Base-by-base conservation (phyloP, 106 monocot species). In the Chionographis japonica region DNA sequence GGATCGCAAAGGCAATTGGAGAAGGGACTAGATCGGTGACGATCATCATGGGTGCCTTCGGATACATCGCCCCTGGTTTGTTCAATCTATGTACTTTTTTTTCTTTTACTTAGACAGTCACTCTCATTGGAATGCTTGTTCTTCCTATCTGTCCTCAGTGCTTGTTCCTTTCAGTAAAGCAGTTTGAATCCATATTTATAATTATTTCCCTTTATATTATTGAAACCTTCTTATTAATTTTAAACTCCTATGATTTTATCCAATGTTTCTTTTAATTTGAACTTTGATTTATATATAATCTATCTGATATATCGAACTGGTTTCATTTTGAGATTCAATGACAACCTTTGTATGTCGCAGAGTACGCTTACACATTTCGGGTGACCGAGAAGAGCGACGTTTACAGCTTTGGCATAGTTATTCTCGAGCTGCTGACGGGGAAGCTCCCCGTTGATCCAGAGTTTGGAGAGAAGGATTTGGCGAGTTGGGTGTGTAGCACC, bases 21-120 rank as follows among this genome's bases (percentile, higher is more conserved):
- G 76, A 73, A n/a, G 79, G 68, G 6, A 52, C 61, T 16, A 77
- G 77, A 54, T 83, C 84, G 40, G 84, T 84, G 78, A 81, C 88
- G 38, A 55, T 73, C 19, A 79, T 88, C 54, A 78, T 84, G 36
- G 88, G 88, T 15, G 84, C 88, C 50, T 81, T 73, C 15, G 88
- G 88, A 38, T 88, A 88, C 58, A 84, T 88, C 8, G 88, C 88
- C 12, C 88, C 88, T 39, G 88, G 88, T 87, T 46, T 71, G 84
- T 39, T 19, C 11, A 37, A 18, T n/a, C 8, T 3, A 16, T 10
- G 12, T 42, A 43, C 37, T 40, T 52, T 10, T 10, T 58, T 1
- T n/a, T 37, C 19, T 8, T 35, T 13, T 10, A 10, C 5, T 46
- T 46, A 10, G 5, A 46, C 46, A 46, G 46, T 10, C 9, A 46